Conservation (phyloP, 2,329 filamentous ascomycete genomes). For the Pestalotiopsis sp. region DNA sequence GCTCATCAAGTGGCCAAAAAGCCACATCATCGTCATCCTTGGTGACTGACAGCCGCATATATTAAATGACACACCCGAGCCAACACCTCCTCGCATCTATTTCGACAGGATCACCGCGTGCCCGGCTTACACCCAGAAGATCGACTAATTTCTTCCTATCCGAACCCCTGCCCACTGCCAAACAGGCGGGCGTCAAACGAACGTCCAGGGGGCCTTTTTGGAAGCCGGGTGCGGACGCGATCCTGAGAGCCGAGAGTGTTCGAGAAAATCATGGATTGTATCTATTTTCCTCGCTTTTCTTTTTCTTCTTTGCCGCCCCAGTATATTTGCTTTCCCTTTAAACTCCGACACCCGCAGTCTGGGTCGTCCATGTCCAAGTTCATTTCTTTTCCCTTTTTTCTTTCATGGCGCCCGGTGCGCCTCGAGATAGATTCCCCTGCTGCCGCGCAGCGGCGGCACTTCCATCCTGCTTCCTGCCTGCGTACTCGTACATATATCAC, state of each 20-base stretch:
- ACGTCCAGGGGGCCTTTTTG: not conserved
- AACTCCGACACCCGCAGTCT: not conserved
- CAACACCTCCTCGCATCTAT: too few species aligned
- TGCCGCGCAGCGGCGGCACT: not conserved
- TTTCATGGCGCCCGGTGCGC: not conserved
- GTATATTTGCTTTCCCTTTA: not conserved
- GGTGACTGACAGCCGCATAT: conserved; percentile 21
- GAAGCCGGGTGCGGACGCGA: not conserved
- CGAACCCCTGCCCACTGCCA: not conserved
- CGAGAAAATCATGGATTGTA: not conserved
- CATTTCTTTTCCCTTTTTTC: not conserved
- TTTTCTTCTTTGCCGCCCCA: not conserved
- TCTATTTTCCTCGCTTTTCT: not conserved
- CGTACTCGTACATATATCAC: not conserved
- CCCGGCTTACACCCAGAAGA: not conserved
- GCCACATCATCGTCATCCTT: conserved; percentile 15
- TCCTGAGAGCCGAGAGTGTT: not conserved
- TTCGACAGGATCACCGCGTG: not conserved
- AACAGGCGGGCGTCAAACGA: not conserved
- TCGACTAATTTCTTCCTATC: not conserved
- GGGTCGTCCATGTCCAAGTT: not conserved
- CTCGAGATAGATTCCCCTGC: not conserved
- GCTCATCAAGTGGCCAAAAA: conserved; percentile 20
- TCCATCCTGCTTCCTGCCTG: not conserved
- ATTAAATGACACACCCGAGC: conserved; percentile 18